A percentile compares a stretch with the other conserved stretches of the same genome.
Conservation (phyloP, 805 yeast genomes). For the Candida succiphila region DNA sequence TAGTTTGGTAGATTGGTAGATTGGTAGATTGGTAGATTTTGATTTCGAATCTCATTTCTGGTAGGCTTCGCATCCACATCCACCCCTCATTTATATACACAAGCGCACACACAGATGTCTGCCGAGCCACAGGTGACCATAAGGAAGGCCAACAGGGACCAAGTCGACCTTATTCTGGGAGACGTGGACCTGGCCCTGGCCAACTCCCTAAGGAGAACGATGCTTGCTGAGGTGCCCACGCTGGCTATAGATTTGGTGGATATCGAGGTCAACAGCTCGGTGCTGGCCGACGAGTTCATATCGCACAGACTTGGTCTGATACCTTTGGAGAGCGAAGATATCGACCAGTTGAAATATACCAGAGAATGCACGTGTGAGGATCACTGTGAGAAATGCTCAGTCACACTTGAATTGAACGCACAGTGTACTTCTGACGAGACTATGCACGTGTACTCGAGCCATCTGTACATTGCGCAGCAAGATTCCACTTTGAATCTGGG, state of each 20-base stretch:
- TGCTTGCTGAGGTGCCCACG: constrained; percentile 96
- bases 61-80: too few relatives aligned
- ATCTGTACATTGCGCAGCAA: constrained; percentile 36
- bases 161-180: constrained; percentile 80
- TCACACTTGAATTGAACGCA: constrained; percentile 78
- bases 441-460: constrained; percentile 84
- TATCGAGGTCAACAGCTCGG: constrained; percentile 86
- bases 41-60: too few relatives aligned
- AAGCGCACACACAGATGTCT: too few relatives aligned
- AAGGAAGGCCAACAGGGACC: constrained; percentile 75
- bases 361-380: constrained; percentile 98
- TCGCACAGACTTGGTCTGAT: constrained; percentile 90
- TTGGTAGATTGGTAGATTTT: too few relatives aligned
- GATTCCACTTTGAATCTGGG: constrained; percentile 42
- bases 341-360: constrained; percentile 76
- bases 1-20: too few relatives aligned
- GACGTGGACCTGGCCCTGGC: constrained; percentile 88
- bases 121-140: constrained; percentile 78
- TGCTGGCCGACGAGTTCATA: constrained; percentile 92
- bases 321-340: constrained; percentile 78
- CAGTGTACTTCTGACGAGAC: constrained; percentile 76
- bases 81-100: too few relatives aligned
- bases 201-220: constrained; percentile 81
- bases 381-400: constrained; percentile 93
- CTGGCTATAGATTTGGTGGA: constrained; percentile 94